These are phyloP conservation scores for Pezicula neosporulosa DNA, from an alignment of 2,329 filamentous ascomycete species.

Conservation along the genomic window DNA sequence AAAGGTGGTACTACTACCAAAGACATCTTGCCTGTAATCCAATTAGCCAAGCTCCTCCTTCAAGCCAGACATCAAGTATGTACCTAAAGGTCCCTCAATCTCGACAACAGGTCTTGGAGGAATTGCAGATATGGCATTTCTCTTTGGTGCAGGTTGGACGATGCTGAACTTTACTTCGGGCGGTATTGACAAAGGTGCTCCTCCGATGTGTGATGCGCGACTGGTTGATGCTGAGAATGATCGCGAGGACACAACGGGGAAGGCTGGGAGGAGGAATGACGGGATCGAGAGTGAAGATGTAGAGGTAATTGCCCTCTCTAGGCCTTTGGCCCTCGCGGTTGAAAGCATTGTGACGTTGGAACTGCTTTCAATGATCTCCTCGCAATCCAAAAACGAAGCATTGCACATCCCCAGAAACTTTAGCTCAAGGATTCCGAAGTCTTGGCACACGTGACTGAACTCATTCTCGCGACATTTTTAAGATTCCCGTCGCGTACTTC, in stretches of 20 bases:
- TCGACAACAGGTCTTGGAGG: slow-evolving; percentile 62
- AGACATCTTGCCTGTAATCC: slow-evolving; percentile 63
- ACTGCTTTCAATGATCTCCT: background rate
- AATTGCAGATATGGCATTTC: slow-evolving; percentile 41
- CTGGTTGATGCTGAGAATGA: slow-evolving; percentile 70
- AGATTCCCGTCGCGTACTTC: too few relatives aligned
- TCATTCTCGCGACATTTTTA: too few relatives aligned
- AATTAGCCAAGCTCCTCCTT: slow-evolving; percentile 9
- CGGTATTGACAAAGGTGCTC: slow-evolving; percentile 75
- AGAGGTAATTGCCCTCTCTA: slow-evolving; percentile 53
- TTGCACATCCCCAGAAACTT: background rate
- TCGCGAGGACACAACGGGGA: slow-evolving; percentile 47
- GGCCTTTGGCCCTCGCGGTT: slow-evolving; percentile 56
- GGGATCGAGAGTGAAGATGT: slow-evolving; percentile 54
- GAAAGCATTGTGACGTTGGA: slow-evolving; percentile 55
- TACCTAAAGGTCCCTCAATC: slow-evolving; percentile 78
- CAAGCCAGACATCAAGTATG: slow-evolving; percentile 16
- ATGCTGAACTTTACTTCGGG: slow-evolving; percentile 77
- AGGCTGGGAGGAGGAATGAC: slow-evolving; percentile 69
- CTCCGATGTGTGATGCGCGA: slow-evolving; percentile 79
- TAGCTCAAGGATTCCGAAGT: background rate
- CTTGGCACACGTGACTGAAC: background rate
- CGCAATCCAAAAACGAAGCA: background rate
- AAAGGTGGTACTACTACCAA: slow-evolving; percentile 77
- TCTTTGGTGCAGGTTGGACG: slow-evolving; percentile 47